Evolutionary conservation across 140 eudicot genomes (phyloP), one percentile per base, ranked within the genome.

Genomic region (Ambrosia hybrid): DNA sequence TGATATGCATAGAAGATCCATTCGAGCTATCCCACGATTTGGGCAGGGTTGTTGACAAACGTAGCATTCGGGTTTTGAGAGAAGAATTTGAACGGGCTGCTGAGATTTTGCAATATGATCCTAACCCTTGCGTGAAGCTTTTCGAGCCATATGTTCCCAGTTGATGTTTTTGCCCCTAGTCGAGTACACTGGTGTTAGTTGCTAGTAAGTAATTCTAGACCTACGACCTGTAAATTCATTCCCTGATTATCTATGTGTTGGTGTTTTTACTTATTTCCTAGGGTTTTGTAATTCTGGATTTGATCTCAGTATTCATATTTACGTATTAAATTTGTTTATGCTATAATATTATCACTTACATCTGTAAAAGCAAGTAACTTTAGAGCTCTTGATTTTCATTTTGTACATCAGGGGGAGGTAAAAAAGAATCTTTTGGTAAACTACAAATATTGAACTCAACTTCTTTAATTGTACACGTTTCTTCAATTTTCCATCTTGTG

Each of bases 71-170:
- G 64, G 98, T 93, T 12, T 69, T 93, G 21, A 80, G 98, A 57
- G 97, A 93, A 82, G 98, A 93, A 74, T 93, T 93, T 26, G 97
- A 90, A 71, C 96, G 98, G 0, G 98, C 98, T 52, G 98, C 98
- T 5, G 83, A 83, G 36, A 79, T 93, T 48, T 76, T 93, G 97
- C 98, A 93, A 61, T 53, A 67, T 60, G 87, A 93, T 75, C 81
- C 88, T 0, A 81, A 88, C 75, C 98, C 98, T 38, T 87, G 96
- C 52, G 85, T 79, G 3, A 77, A 73, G 55, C 89, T 93, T 12
- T 93, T 93, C 41, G 79, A 93, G 65, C 96, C 94, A 34, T 93
- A 92, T 75, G 51, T 84, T 30, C 93, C 88, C n/a, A 63, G 45
- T 60, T 92, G 82, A 89, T 11, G 52, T 13, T 73, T 73, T 60